Percentiles rank a stretch among this genome's conserved stretches.
Conservation (phyloP, 2,329 filamentous ascomycete genomes). For the Orbilia quercus region DNA sequence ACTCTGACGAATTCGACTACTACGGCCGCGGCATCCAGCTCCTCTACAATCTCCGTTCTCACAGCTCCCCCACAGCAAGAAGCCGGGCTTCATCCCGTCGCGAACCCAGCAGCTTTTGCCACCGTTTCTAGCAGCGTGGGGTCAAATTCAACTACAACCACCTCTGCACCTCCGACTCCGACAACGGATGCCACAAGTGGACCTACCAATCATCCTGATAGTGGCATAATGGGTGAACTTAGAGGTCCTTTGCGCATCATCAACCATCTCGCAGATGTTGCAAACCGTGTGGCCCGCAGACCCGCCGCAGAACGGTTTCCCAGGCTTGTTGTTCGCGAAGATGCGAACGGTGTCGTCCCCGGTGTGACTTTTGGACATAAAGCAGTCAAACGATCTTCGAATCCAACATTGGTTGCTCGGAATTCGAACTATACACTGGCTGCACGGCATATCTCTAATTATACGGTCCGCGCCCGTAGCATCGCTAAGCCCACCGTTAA, state of each 20-base stretch:
- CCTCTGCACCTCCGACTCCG: not conserved
- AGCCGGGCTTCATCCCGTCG: not conserved
- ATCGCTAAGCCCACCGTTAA: not conserved
- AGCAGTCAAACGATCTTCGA: not conserved
- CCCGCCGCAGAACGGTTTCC: no score
- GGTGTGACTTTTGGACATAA: not conserved
- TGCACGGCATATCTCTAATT: not conserved
- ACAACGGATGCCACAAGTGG: not conserved
- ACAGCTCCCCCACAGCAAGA: not conserved
- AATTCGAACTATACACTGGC: not conserved
- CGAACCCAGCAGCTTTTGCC: not conserved
- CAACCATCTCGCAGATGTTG: not conserved
- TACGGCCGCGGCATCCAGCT: not conserved
- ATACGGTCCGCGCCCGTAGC: not conserved
- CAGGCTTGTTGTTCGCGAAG: not conserved
- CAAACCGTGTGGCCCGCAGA: not conserved
- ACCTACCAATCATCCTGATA: not conserved
- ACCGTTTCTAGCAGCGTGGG: not conserved
- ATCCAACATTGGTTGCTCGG: not conserved
- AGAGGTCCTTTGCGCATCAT: not conserved
- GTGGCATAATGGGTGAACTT: not conserved
- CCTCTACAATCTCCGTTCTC: not conserved
- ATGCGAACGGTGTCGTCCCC: not conserved
- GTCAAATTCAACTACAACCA: not conserved
- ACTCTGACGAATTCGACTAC: not conserved